Conservation (phyloP, 2,329 filamentous ascomycete species). For the Colletotrichum sp. region DNA sequence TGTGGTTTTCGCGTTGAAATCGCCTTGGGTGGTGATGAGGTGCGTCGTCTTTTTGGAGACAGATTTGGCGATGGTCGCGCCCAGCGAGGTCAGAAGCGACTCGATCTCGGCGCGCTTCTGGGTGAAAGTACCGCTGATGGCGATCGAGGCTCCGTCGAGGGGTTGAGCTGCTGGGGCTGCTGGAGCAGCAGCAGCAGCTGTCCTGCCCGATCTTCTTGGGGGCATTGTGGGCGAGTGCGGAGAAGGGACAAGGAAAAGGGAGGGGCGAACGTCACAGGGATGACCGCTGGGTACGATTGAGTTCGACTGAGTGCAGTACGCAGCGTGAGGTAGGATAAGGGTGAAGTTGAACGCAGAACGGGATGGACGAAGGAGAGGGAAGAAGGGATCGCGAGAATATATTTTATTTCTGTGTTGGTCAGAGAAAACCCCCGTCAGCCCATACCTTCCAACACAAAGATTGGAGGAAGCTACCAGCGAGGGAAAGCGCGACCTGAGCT, state of each 20-base stretch:
- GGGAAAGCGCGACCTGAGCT: not conserved
- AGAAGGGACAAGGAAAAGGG: not conserved
- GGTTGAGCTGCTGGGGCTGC: constrained; percentile 27
- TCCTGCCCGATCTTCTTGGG: constrained; percentile 12
- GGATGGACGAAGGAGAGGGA: not conserved
- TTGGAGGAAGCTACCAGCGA: not conserved
- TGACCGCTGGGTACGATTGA: not conserved
- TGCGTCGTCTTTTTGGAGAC: constrained; percentile 60
- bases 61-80: constrained; percentile 50
- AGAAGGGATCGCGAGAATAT: not conserved
- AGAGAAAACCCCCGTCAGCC: not conserved
- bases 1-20: constrained; percentile 51
- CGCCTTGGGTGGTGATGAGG: constrained; percentile 59
- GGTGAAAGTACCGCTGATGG: constrained; percentile 66
- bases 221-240: constrained; percentile 14
- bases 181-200: not conserved
- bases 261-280: not conserved
- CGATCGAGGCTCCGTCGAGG: constrained; percentile 56
- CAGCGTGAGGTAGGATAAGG: not conserved
- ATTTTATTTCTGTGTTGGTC: not conserved
- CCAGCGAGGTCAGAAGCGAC: constrained; percentile 49
- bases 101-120: constrained; percentile 55
- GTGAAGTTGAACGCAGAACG: not conserved
- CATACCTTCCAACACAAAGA: not conserved
- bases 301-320: not conserved